These are phyloP conservation scores for Backusella parvicylindrica DNA, from an alignment of 192 early-diverging fungal species.

Conservation along the genomic window DNA sequence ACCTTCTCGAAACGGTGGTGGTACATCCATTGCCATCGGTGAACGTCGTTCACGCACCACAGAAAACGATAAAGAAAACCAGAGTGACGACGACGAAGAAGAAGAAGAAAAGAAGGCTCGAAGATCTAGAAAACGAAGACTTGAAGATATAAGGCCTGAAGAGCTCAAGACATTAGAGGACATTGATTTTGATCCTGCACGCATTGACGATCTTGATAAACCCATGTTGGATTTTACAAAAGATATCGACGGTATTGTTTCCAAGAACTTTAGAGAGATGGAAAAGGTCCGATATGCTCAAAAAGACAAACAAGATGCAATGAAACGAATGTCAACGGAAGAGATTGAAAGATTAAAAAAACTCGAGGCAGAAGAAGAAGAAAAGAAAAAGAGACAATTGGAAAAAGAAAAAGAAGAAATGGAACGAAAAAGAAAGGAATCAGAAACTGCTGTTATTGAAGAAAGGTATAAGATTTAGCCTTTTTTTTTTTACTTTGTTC, in stretches of 20 bases:
- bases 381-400: slow-evolving; percentile 7
- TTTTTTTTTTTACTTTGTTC: not conserved
- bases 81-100: not conserved
- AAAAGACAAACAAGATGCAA: not conserved
- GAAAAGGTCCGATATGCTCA: slow-evolving; percentile 6
- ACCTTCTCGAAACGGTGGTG: not conserved
- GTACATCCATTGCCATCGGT: not conserved
- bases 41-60: not conserved
- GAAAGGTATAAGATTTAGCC: slow-evolving; percentile 15
- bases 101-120: not conserved
- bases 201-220: slow-evolving; percentile 7
- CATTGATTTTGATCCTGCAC: slow-evolving; percentile 9
- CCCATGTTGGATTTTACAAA: slow-evolving; percentile 19
- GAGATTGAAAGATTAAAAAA: not conserved
- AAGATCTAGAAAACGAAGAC: not conserved
- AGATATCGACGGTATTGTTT: slow-evolving; percentile 23
- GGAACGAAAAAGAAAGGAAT: not conserved
- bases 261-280: slow-evolving; percentile 27
- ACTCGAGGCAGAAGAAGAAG: not conserved
- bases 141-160: not conserved
- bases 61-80: not conserved
- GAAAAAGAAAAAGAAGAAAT: slow-evolving; percentile 5
- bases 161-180: slow-evolving; percentile 22
- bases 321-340: not conserved
- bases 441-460: slow-evolving; percentile 10